phyloP scores from a whole-genome alignment of 2,329 filamentous ascomycete genomes.

The Ascochyta koolunga region DNA sequence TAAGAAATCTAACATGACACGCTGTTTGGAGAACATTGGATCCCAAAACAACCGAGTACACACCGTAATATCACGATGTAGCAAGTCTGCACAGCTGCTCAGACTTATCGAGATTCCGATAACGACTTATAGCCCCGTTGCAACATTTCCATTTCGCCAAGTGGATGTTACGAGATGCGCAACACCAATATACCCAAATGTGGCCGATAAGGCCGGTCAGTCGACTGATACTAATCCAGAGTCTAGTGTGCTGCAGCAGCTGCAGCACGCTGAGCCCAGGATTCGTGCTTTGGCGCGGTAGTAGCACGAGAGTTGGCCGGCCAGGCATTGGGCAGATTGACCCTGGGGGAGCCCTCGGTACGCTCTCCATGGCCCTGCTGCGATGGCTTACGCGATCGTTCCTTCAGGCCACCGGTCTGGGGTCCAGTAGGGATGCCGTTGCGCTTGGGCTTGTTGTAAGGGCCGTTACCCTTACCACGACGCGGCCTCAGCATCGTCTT shows the following conservation, averaged over 20 bases:
- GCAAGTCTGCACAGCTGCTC: constrained; percentile 8
- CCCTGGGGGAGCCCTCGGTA: constrained; percentile 29
- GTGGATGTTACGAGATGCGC: background rate
- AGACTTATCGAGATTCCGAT: constrained; percentile 5
- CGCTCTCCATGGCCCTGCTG: constrained; percentile 37
- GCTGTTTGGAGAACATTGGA: constrained; percentile 10
- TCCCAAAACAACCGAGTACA: constrained; percentile 16
- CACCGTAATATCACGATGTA: constrained; percentile 20
- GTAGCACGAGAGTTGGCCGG: constrained; percentile 30
- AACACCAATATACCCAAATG: background rate
- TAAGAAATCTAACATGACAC: constrained; percentile 18
- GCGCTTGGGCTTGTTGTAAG: constrained; percentile 36
- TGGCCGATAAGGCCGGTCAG: background rate
- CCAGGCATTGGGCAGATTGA: constrained; percentile 38
- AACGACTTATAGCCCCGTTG: constrained; percentile 5
- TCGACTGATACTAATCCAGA: background rate
- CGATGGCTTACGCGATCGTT: constrained; percentile 39
- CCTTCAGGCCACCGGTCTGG: constrained; percentile 27
- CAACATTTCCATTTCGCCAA: constrained; percentile 2
- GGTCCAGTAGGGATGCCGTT: constrained; percentile 27
- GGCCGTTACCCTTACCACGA: constrained; percentile 19
- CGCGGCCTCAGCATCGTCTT: constrained; percentile 39
- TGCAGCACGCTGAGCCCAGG: constrained; percentile 17
- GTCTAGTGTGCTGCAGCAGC: constrained; percentile 13
- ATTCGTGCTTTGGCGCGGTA: constrained; percentile 22